Percentiles rank a stretch among this genome's conserved stretches.
Conservation (phyloP, 2,329 filamentous ascomycete species). For the Thermothelomyces thermophilus region DNA sequence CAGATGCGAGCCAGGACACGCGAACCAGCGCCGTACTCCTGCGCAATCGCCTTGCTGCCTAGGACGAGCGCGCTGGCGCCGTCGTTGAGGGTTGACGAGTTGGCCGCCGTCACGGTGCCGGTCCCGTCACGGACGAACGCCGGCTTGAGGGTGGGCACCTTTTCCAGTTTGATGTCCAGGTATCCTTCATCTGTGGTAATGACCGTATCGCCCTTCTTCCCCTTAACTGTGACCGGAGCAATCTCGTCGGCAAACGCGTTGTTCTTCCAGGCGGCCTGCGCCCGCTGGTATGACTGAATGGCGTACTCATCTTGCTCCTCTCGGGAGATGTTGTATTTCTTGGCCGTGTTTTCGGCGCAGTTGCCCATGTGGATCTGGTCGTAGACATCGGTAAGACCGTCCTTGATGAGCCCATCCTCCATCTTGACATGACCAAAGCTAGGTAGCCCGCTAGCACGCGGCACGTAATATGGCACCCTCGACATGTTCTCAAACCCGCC, state of each 20-base stretch:
- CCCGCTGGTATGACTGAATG: conserved; percentile 80
- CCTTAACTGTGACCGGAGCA: conserved; percentile 75
- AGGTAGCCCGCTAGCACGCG: conserved; percentile 72
- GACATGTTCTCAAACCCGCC: conserved; percentile 99
- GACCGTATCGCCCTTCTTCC: conserved; percentile 73
- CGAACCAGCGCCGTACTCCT: conserved; percentile 69
- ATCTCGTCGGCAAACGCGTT: conserved; percentile 86
- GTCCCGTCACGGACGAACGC: conserved; percentile 82
- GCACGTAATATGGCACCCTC: conserved; percentile 82
- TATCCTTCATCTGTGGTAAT: conserved; percentile 85
- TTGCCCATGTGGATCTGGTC: conserved; percentile 97
- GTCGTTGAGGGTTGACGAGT: conserved; percentile 90
- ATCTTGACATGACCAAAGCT: conserved; percentile 82
- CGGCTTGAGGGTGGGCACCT: conserved; percentile 78
- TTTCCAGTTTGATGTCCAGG: conserved; percentile 78
- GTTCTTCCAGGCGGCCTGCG: conserved; percentile 81
- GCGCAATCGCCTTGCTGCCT: conserved; percentile 71
- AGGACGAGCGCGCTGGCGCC: conserved; percentile 86
- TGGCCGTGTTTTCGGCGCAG: conserved; percentile 90
- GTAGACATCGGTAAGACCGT: conserved; percentile 94
- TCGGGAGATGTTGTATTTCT: conserved; percentile 72
- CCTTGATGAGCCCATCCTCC: conserved; percentile 88
- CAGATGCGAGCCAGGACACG: conserved; percentile 83
- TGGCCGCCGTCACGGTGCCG: conserved; percentile 89
- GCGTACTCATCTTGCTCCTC: conserved; percentile 90